phyloP scores from a whole-genome alignment of 2,329 filamentous ascomycete genomes.

The Fusarium praegraminearum region DNA sequence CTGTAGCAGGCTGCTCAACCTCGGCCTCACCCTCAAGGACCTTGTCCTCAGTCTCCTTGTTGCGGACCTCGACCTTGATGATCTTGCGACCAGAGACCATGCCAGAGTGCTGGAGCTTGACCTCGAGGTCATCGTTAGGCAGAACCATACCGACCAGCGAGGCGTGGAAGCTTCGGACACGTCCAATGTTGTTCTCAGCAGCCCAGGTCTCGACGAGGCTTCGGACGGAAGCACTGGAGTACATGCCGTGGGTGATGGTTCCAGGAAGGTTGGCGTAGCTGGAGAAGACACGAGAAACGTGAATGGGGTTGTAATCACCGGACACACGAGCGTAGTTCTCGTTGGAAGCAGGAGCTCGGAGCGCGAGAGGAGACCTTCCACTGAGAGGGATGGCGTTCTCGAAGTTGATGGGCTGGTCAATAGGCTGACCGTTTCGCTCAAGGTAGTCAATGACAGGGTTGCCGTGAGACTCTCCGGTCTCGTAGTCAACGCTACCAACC shows the following conservation, averaged over 20 bases:
- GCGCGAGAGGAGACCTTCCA: constrained; percentile 86
- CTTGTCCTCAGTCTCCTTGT: constrained; percentile 96
- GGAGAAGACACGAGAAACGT: constrained; percentile 96
- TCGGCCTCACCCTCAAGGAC: constrained; percentile 95
- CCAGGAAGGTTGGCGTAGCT: constrained; percentile 95
- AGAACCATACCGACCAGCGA: constrained; percentile 98
- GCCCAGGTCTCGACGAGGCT: constrained; percentile 99
- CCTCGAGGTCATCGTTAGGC: constrained; percentile 93
- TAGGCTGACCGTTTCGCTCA: constrained; percentile 87
- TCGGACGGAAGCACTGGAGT: constrained; percentile 95
- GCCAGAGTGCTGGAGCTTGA: constrained; percentile 94
- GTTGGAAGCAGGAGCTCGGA: constrained; percentile 94
- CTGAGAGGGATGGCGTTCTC: constrained; percentile 97
- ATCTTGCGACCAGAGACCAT: constrained; percentile 99
- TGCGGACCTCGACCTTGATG: constrained; percentile 97
- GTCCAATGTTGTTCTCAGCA: constrained; percentile 97
- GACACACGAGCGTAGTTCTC: constrained; percentile 98
- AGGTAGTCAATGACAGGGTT: constrained; percentile 98
- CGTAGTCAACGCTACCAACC: constrained; percentile 96
- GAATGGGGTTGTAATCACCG: constrained; percentile 98
- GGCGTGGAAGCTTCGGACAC: constrained; percentile 96
- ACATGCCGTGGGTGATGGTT: constrained; percentile 99
- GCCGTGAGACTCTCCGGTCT: constrained; percentile 89
- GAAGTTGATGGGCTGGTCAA: constrained; percentile 96
- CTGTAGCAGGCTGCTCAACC: constrained; percentile 95